Percentiles rank a stretch among this genome's conserved stretches.
These are phyloP conservation scores for Chionographis japonica DNA, from an alignment of 106 monocot genomes.

Conservation along the genomic window DNA sequence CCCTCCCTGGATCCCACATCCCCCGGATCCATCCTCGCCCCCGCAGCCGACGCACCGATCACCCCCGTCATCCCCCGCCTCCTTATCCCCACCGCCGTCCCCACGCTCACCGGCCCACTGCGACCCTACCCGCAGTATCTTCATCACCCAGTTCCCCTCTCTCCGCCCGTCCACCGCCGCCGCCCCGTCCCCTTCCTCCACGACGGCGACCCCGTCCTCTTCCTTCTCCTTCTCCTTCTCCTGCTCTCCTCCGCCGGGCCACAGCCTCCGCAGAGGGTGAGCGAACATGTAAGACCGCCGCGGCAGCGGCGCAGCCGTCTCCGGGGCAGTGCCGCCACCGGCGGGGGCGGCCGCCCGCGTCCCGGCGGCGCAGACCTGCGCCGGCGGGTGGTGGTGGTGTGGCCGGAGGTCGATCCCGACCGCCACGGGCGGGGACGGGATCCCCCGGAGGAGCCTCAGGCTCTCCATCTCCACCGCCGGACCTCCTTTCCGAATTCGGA, in stretches of 20 bases:
- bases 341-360: constrained; percentile 2
- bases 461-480: not conserved
- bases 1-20: not conserved
- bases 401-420: too few relatives aligned
- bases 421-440: constrained; percentile 2
- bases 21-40: constrained; percentile 15
- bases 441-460: constrained; percentile 6
- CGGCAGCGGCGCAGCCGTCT: not conserved
- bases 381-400: not conserved
- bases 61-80: not conserved
- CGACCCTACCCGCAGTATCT: constrained; percentile 29
- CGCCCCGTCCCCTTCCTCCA: not conserved
- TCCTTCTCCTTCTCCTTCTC: too few relatives aligned
- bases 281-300: constrained; percentile 10
- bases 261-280: constrained; percentile 10
- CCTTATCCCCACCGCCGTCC: not conserved
- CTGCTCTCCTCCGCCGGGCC: constrained; percentile 15
- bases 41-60: constrained; percentile 18
- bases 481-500: too few relatives aligned
- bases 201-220: not conserved
- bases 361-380: not conserved
- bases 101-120: constrained; percentile 3
- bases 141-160: constrained; percentile 37
- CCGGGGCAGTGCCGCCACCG: not conserved
- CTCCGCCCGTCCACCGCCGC: not conserved